Evolutionary conservation across 805 yeast species (phyloP), one percentile per base, ranked within the genome.

Genomic region (Candida tallmaniae): DNA sequence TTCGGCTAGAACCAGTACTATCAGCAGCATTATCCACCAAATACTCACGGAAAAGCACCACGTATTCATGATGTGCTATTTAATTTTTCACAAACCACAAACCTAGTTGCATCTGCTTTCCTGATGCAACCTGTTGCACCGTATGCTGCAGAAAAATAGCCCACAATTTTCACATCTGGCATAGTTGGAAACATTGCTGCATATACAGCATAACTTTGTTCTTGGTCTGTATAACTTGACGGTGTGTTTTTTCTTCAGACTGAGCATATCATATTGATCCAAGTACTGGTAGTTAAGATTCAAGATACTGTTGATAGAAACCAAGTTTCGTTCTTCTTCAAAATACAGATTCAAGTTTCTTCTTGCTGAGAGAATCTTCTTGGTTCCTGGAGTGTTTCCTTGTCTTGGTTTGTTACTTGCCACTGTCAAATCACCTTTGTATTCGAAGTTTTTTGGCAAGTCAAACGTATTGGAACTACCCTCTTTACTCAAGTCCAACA

Each of bases 371-470:
- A 67, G 43, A 13, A 67, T 65, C 31, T 51, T 56, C 46, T 66
- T 66, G 4, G 73, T 63, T 9, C 68, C 51, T 6, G 71, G 71
- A 11, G 73, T 66, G 34, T 63, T 64, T 4, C 73, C 73, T 18
- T 58, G 46, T 32, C 68, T 51, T 15, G 31, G 17, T n/a, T 13
- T 26, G 12, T 38, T 30, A 33, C 47, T 50, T 32, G 54, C 51
- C 20, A 52, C 51, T 18, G 42, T 23, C 34, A 46, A 33, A 41
- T 46, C 28, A 31, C 40, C 42, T 24, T 57, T 55, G 43, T 62
- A 65, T 12, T 55, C 48, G 38, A 66, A 65, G 36, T 56, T 57
- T 36, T 66, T 67, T 10, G 73, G 70, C 23, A 66, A 48, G 34
- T 67, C 73, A 36, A 67, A 67, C n/a, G 52, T 44, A 11, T 45